phyloP scores from a whole-genome alignment of 139 green algal species.

The Eudorina sp. region DNA sequence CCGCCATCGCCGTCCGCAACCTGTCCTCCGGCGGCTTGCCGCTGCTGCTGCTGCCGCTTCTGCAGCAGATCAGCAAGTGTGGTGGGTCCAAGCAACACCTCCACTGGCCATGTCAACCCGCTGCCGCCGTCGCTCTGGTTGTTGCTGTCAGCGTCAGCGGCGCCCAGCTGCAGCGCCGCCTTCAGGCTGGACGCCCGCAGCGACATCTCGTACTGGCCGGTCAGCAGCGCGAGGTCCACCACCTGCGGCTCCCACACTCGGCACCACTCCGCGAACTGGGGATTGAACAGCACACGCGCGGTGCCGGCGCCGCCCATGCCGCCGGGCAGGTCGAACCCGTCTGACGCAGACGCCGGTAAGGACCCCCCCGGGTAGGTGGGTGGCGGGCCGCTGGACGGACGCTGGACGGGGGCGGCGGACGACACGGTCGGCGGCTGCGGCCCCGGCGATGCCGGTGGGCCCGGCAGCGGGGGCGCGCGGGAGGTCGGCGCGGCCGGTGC shows the following conservation, averaged over 20 bases:
- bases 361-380: neutral
- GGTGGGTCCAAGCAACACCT: neutral
- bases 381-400: neutral
- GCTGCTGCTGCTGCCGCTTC: neutral
- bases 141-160: neutral
- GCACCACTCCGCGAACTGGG: constrained; percentile 21
- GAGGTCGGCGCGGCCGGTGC: too few species aligned
- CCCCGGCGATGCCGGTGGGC: neutral
- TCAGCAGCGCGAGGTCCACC: constrained; percentile 20
- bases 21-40: neutral
- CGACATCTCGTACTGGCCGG: neutral
- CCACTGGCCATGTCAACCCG: neutral
- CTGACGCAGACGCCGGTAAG: neutral
- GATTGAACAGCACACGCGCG: constrained; percentile 22
- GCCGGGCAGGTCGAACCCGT: constrained; percentile 8
- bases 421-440: neutral
- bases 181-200: neutral
- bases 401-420: neutral
- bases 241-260: neutral
- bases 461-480: neutral
- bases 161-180: neutral
- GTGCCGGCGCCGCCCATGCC: neutral
- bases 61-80: neutral
- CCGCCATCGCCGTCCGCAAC: too few species aligned
- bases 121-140: neutral